A percentile compares a stretch with the other conserved stretches of the same genome.
These are phyloP conservation scores for Corinectria fuckeliana DNA, from an alignment of 2,329 filamentous ascomycete species.

Conservation along the genomic window DNA sequence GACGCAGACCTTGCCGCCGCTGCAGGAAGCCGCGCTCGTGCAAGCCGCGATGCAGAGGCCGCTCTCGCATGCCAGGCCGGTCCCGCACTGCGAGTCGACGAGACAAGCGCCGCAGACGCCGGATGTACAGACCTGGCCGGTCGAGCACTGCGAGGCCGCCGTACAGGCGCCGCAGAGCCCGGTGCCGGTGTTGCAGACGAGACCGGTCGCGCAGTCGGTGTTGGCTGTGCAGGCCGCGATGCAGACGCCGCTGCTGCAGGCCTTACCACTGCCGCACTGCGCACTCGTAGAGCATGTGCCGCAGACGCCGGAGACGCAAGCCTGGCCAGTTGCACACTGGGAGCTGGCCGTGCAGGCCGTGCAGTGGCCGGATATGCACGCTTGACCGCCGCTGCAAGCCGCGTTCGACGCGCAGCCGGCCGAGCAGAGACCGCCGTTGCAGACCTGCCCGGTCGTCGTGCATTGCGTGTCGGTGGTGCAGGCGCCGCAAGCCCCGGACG, in stretches of 20 bases:
- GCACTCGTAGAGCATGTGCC: not conserved
- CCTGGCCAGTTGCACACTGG: not conserved
- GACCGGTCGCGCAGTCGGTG: not conserved
- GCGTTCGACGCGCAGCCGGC: not conserved
- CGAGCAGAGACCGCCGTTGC: not conserved
- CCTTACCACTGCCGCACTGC: not conserved
- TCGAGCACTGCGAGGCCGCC: not conserved
- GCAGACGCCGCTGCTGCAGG: not conserved
- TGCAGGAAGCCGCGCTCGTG: not conserved
- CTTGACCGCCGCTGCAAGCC: not conserved
- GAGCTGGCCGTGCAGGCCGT: not conserved
- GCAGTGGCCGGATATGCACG: not conserved
- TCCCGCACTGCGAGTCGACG: not conserved
- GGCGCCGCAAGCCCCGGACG: not conserved
- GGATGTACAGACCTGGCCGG: not conserved
- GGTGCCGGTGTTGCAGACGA: not conserved
- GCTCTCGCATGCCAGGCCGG: not conserved
- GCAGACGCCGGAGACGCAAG: not conserved
- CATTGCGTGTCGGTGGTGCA: slow-evolving; percentile 1
- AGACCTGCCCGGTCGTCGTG: not conserved
- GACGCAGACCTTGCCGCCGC: not conserved
- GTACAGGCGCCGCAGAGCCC: not conserved
- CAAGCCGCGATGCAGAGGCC: not conserved
- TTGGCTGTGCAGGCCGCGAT: not conserved
- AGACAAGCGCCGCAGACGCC: not conserved